Conservation (phyloP, 1,139 yeast species). For the Scheffersomyces segobiensis region DNA sequence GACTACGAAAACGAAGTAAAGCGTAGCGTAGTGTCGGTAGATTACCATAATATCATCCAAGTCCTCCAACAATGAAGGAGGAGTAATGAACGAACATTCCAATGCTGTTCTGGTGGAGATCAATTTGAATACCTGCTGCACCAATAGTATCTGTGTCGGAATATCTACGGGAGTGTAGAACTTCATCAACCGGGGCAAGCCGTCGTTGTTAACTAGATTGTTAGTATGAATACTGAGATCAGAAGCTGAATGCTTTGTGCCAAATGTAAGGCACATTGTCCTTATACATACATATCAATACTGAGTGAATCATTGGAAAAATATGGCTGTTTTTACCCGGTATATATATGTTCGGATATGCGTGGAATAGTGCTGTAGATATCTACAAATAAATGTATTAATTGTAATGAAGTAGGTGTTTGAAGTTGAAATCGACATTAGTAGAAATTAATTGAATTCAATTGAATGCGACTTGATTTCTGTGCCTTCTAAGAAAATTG, state of each 20-base stretch:
- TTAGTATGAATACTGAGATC: constrained; percentile 19
- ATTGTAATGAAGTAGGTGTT: neutral
- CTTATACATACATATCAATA: constrained; percentile 67
- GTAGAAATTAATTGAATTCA: neutral
- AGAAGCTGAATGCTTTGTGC: neutral
- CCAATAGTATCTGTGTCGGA: constrained; percentile 68
- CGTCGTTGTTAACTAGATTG: constrained; percentile 76
- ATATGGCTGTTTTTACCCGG: neutral
- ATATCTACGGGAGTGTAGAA: constrained; percentile 90
- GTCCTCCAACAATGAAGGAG: constrained; percentile 73
- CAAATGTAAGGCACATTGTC: neutral
- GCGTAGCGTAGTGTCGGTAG: constrained; percentile 91
- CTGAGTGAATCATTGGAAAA: constrained; percentile 79
- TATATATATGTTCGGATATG: too few species aligned
- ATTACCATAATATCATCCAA: constrained; percentile 83
- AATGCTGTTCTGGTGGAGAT: constrained; percentile 67
- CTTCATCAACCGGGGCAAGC: constrained; percentile 88
- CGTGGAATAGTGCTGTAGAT: neutral
- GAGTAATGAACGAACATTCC: constrained; percentile 80
- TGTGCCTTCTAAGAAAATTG: neutral
- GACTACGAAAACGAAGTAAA: constrained; percentile 91
- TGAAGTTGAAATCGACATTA: neutral
- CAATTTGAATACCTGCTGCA: constrained; percentile 73
- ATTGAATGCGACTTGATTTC: neutral
- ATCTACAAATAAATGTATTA: neutral